A percentile compares a stretch with the other conserved stretches of the same genome.
These are phyloP conservation scores for Ambrosiella xylebori DNA, from an alignment of 2,329 filamentous ascomycete genomes.

Conservation along the genomic window DNA sequence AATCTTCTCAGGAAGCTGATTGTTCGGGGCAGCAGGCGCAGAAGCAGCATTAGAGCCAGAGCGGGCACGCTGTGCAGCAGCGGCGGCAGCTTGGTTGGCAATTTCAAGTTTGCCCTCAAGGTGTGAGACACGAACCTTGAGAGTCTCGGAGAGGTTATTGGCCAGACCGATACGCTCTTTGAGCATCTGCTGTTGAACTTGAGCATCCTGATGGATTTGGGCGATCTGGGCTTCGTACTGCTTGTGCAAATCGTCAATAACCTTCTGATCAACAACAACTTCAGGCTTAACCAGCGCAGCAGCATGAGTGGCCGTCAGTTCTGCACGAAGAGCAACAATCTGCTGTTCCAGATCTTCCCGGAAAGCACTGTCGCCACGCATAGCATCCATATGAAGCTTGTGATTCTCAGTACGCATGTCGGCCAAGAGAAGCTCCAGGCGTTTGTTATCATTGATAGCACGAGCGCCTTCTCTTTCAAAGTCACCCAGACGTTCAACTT, in stretches of 20 bases:
- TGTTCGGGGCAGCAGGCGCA: conserved; percentile 21
- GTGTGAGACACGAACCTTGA: conserved; percentile 69
- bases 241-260: conserved; percentile 56
- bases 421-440: conserved; percentile 36
- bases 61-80: conserved; percentile 62
- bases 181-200: conserved; percentile 62
- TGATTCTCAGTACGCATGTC: conserved; percentile 50
- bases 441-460: conserved; percentile 44
- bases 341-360: conserved; percentile 73
- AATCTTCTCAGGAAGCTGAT: conserved; percentile 56
- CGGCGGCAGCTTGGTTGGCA: conserved; percentile 69
- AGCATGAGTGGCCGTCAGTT: conserved; percentile 60
- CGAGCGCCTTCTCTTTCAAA: conserved; percentile 49
- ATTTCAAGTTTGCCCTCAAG: conserved; percentile 85
- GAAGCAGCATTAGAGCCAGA: conserved; percentile 25
- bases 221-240: conserved; percentile 58
- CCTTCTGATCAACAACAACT: conserved; percentile 55
- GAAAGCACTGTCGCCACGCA: conserved; percentile 50
- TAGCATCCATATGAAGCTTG: conserved; percentile 50
- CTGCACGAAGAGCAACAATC: conserved; percentile 50
- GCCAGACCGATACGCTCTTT: conserved; percentile 67
- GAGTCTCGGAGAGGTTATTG: conserved; percentile 66
- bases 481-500: conserved; percentile 47
- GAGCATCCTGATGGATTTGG: conserved; percentile 63
- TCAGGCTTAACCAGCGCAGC: conserved; percentile 58